Base-by-base conservation (phyloP, 2,329 filamentous ascomycete species). In the Zymoseptoria brevis region DNA sequence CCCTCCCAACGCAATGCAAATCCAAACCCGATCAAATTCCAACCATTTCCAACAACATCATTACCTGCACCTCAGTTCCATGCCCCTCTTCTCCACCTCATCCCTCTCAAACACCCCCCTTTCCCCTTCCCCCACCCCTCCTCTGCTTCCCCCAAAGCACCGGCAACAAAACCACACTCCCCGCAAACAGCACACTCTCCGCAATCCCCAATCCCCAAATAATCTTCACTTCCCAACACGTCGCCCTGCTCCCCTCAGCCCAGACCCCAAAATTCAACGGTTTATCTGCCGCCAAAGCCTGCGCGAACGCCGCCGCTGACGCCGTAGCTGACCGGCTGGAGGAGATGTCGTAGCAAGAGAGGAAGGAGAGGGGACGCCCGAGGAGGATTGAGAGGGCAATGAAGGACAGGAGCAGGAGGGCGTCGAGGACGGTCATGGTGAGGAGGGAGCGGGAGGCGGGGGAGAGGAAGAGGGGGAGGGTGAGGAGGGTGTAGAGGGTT, bases 191-290 rank as follows among this genome's bases (percentile, higher is more conserved):
- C 56, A 80, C 75, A 64, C 82, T 90, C 54, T 95, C 81, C 4
- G 86, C 86, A 73, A 96, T 92, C 72, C 85, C 83, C 61, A 96
- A 75, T 0, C 90, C 91, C 92, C 91, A 96, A 65, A 94, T 83
- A 16, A 88, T 84, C 80, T 96, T 95, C 73, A 91, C 85, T 78
- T 94, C 86, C 69, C 86, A 85, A 77, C 92, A 96, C 57, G 88
- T 88, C 19, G 81, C 70, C 71, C 79, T 81, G 11, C 79, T 84
- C 8, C 81, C 79, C n/a, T 82, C 82, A 51, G 83, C 82, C 81
- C 82, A 86, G 58, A 77, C 74, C 13, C 70, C 68, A 60, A 84
- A 77, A 19, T 77, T 75, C 57, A 85, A 70, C 49, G 72, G 77
- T 6, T 77, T 76, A 61, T 81, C 83, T 60, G 75, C 76, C 21